Conservation (phyloP, 208 protist genomes). For the Acanthamoeba triangularis region DNA sequence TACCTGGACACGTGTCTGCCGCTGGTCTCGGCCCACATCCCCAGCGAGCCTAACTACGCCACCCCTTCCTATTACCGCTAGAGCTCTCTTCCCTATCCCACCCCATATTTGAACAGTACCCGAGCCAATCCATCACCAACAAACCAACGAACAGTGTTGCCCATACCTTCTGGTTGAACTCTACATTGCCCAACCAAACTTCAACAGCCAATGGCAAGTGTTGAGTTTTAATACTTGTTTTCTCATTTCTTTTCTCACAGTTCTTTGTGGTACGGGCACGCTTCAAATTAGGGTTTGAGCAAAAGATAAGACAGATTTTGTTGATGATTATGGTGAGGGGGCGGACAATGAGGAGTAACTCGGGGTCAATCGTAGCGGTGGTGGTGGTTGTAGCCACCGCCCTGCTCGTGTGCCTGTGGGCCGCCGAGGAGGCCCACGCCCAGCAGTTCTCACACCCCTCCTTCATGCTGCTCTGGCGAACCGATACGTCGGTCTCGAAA, state of each 20-base stretch:
- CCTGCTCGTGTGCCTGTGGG: neutral
- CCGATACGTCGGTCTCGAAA: neutral
- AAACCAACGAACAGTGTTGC: too few species aligned
- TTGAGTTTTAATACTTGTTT: too few species aligned
- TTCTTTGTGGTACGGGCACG: too few species aligned
- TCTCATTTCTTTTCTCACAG: too few species aligned
- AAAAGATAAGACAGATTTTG: too few species aligned
- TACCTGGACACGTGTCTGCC: neutral
- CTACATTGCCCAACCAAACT: too few species aligned
- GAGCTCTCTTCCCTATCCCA: neutral
- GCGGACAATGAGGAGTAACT: neutral
- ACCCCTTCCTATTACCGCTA: neutral
- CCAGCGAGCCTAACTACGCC: neutral
- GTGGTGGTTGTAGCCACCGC: neutral
- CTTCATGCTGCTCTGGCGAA: slow-evolving; percentile 43
- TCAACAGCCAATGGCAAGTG: too few species aligned
- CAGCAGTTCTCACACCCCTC: slow-evolving; percentile 11
- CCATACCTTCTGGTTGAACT: too few species aligned
- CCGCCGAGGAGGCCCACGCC: neutral
- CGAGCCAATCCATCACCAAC: too few species aligned
- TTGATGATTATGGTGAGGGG: too few species aligned
- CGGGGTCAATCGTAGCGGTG: neutral
- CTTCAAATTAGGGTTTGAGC: too few species aligned
- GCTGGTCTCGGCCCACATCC: neutral
- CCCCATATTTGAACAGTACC: too few species aligned